Percentiles rank a stretch among this genome's conserved stretches.
Conservation (phyloP, 208 protist species). For the Trypanosoma avium region DNA sequence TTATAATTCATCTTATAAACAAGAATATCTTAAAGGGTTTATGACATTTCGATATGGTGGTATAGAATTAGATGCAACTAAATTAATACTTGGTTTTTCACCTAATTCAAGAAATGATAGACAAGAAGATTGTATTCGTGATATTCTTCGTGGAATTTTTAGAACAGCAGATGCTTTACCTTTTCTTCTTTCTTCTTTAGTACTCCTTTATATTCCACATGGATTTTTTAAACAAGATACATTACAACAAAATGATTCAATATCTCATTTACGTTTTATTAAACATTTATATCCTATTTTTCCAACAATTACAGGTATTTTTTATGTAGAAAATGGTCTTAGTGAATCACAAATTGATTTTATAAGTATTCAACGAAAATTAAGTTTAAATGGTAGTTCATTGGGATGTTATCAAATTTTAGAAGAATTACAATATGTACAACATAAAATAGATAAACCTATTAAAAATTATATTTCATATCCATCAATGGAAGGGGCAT, state of each 20-base stretch:
- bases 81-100: neutral
- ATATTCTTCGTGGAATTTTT: slow-evolving; percentile 24
- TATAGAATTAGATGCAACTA: slow-evolving; percentile 8
- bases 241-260: slow-evolving; percentile 14
- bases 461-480: neutral
- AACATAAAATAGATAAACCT: slow-evolving; percentile 21
- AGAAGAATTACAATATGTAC: slow-evolving; percentile 14
- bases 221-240: slow-evolving; percentile 14
- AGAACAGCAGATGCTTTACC: slow-evolving; percentile 20
- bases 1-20: neutral
- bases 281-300: slow-evolving; percentile 13
- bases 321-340: slow-evolving; percentile 18
- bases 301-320: slow-evolving; percentile 3
- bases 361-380: slow-evolving; percentile 1
- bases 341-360: slow-evolving; percentile 21
- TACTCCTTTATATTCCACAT: neutral
- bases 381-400: slow-evolving; percentile 10
- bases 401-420: slow-evolving; percentile 25
- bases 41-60: slow-evolving; percentile 3
- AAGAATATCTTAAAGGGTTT: slow-evolving; percentile 17
- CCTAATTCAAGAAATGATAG: neutral
- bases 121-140: slow-evolving; percentile 13
- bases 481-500: slow-evolving; percentile 28
- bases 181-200: slow-evolving; percentile 14
- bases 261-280: slow-evolving; percentile 19